Base-by-base conservation (phyloP, 2,329 filamentous ascomycete species). In the Arthrinium puccinioides region DNA sequence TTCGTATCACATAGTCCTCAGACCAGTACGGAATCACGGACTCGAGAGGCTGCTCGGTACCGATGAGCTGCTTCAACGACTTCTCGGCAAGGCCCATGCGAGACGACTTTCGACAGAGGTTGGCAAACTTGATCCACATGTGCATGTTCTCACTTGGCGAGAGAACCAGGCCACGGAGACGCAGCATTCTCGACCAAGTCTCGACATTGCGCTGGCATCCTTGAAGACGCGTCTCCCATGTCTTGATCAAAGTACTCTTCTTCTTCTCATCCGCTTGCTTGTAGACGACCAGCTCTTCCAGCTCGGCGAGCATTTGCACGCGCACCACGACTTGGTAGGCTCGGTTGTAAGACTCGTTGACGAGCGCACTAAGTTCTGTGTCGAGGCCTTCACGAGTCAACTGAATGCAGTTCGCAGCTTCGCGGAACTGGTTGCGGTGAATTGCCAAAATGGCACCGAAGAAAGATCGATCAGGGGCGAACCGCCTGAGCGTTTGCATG, bases 101-200 rank as follows among this genome's bases (percentile, higher is more conserved):
- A 40, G 87, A 85, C 30, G 90, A 95, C 62, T 98, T 99, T 52
- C 94, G 85, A 62, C 94, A 99, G 6, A 98, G 77, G 52, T 97
- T 98, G 52, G 92, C 87, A 58, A 96, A 98, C 59, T 98, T 99
- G 69, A 98, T 97, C 81, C 89, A 96, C 88, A 98, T 98, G 53
- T 94, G 86, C 70, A 94, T 87, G 53, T 96, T 96, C 58, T 99
- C 89, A 23, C 79, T 79, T 0, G 94, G 90, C 1, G 82, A 82
- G 43, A 97, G 90, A 41, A 99, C 92, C 36, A 99, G 72, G 15
- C 88, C 86, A 42, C 92, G 81, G 21, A 98, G 81, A 56, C 95
- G 92, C 38, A 99, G 79, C 87, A 97, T 97, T 42, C 92, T 80
- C 57, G 96, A 89, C 92, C 92, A 99, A 4, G 97, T 87, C 54